Conservation (phyloP, 805 yeast species). For the Starmerella geochares region DNA sequence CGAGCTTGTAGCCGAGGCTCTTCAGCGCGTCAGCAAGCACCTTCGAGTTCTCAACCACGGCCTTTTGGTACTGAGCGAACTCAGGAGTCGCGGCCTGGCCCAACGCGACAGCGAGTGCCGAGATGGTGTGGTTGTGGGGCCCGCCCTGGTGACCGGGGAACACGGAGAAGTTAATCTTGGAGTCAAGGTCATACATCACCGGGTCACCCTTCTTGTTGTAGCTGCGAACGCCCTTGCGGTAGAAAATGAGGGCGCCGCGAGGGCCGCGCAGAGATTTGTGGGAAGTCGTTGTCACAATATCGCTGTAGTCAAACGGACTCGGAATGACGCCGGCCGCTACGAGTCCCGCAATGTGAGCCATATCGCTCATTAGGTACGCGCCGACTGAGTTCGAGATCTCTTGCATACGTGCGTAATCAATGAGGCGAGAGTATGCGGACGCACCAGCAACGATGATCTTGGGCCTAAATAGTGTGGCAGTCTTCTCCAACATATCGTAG, state of each 20-base stretch:
- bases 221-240: conserved; percentile 84
- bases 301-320: conserved; percentile 87
- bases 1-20: conserved; percentile 61
- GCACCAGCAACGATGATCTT: conserved; percentile 94
- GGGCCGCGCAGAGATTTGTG: conserved; percentile 98
- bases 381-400: conserved; percentile 86
- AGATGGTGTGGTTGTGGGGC: conserved; percentile 95
- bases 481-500: conserved; percentile 75
- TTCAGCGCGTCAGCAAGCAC: conserved; percentile 60
- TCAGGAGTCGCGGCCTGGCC: conserved; percentile 86
- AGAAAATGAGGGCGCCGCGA: conserved; percentile 97
- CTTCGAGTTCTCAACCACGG: conserved; percentile 72
- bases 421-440: conserved; percentile 83
- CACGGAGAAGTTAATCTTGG: conserved; percentile 87
- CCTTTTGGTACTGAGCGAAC: conserved; percentile 73
- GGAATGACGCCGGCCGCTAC: conserved; percentile 90
- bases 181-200: conserved; percentile 75
- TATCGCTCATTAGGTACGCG: conserved; percentile 84
- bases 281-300: conserved; percentile 94
- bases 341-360: conserved; percentile 96
- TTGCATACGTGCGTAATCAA: conserved; percentile 84
- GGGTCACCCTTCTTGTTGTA: conserved; percentile 76
- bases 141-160: conserved; percentile 99
- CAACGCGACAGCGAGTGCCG: conserved; percentile 90
- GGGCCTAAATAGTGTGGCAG: conserved; percentile 82